Evolutionary conservation across 106 monocot genomes (phyloP).

Genomic region (Dendrobium officinale): DNA sequence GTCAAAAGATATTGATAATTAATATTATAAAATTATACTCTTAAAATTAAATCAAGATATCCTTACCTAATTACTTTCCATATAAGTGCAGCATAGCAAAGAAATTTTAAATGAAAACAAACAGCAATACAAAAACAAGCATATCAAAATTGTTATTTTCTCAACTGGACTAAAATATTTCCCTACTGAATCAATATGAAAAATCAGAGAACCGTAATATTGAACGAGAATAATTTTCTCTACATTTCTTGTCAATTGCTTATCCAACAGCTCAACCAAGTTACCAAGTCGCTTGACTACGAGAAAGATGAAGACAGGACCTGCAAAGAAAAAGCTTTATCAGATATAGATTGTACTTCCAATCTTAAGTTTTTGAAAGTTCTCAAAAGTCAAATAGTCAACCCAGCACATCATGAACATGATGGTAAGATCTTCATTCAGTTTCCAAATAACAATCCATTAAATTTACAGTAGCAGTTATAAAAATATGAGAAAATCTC

Average conservation of each 20-base stretch:
- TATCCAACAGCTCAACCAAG: background rate
- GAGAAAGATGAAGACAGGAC: conserved; percentile 70
- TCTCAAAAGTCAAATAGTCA: background rate
- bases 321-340: conserved; percentile 22
- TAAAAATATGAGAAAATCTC: background rate
- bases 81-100: no score
- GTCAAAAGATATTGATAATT: no score
- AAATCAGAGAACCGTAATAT: background rate
- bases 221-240: background rate
- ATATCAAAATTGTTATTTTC: background rate
- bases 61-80: no score
- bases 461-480: background rate
- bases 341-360: background rate
- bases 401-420: background rate
- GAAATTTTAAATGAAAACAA: no score
- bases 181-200: background rate
- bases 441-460: background rate
- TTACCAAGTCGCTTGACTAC: conserved; percentile 31
- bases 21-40: no score
- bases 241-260: background rate
- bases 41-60: no score
- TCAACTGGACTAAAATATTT: background rate
- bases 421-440: background rate
- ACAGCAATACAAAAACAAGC: background rate
- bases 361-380: no score